Conservation (phyloP, 495 filamentous ascomycete genomes). For the Terfezia claveryi region DNA sequence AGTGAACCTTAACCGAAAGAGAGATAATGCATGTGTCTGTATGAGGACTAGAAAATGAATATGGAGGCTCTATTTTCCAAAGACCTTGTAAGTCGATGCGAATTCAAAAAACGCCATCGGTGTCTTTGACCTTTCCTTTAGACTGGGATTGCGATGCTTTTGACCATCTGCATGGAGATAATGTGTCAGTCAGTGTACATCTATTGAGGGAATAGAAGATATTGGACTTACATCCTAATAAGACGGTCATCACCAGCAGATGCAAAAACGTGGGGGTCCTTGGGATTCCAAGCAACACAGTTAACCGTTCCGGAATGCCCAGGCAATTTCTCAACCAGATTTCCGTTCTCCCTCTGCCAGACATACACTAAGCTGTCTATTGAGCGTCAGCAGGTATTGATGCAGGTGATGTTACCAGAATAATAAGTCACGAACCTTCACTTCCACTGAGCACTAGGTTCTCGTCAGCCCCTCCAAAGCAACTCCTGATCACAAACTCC, state of each 20-base stretch:
- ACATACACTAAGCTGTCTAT: conserved; percentile 61
- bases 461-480: conserved; percentile 74
- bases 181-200: not conserved
- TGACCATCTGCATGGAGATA: conserved; percentile 13
- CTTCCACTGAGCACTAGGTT: conserved; percentile 79
- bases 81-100: no score
- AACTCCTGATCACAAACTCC: conserved; percentile 53
- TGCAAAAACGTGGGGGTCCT: conserved; percentile 64
- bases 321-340: conserved; percentile 48
- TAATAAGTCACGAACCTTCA: conserved; percentile 38
- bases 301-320: conserved; percentile 71
- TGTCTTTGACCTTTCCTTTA: conserved; percentile 18
- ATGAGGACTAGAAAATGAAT: no score
- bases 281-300: conserved; percentile 77
- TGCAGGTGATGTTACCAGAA: not conserved
- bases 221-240: conserved; percentile 54
- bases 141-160: conserved; percentile 14
- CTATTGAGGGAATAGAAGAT: not conserved
- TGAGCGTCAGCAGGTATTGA: not conserved
- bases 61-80: no score
- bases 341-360: conserved; percentile 70
- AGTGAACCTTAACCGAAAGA: no score
- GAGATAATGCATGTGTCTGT: no score
- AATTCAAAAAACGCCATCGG: not conserved
- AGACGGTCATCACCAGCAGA: conserved; percentile 72